These are phyloP conservation scores for Multifurca ochricompacta DNA, from an alignment of 768 basidiomycete genomes.

Conservation along the genomic window DNA sequence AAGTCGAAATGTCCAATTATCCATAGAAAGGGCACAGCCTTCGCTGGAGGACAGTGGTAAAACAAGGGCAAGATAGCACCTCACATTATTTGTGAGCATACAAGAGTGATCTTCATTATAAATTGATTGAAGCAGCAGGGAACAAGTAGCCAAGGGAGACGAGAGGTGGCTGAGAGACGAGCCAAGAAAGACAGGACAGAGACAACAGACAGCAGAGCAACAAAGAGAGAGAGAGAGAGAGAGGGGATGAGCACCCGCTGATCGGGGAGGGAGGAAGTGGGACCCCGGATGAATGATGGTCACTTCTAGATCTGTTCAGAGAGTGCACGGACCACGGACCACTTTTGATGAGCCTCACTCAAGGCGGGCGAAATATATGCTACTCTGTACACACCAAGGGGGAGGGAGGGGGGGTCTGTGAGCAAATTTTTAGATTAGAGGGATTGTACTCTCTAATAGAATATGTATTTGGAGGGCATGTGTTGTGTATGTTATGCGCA, in stretches of 20 bases:
- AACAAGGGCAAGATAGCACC: too few species aligned
- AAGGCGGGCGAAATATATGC: not conserved
- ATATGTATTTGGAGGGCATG: not conserved
- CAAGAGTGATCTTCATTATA: too few species aligned
- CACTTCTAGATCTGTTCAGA: not conserved
- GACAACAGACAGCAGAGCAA: not conserved
- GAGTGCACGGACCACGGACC: slow-evolving; percentile 12
- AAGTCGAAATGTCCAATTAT: not conserved
- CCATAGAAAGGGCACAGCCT: too few species aligned
- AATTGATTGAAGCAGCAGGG: too few species aligned
- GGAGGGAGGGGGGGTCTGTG: too few species aligned
- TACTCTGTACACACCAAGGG: not conserved
- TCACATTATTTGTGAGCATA: too few species aligned
- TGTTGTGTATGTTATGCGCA: not conserved
- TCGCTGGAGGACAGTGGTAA: too few species aligned
- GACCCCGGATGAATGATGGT: slow-evolving; percentile 5
- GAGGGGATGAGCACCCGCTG: not conserved
- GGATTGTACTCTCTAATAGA: not conserved
- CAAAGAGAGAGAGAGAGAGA: not conserved
- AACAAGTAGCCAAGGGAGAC: too few species aligned
- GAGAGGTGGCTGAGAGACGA: too few species aligned
- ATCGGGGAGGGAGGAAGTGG: slow-evolving; percentile 1
- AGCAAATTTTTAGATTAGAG: too few species aligned
- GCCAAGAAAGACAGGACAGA: too few species aligned
- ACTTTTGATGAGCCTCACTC: not conserved